Evolutionary conservation across 169 alveolate species (phyloP), one percentile per base, ranked within the genome.

Genomic region (Plasmodium sp.): DNA sequence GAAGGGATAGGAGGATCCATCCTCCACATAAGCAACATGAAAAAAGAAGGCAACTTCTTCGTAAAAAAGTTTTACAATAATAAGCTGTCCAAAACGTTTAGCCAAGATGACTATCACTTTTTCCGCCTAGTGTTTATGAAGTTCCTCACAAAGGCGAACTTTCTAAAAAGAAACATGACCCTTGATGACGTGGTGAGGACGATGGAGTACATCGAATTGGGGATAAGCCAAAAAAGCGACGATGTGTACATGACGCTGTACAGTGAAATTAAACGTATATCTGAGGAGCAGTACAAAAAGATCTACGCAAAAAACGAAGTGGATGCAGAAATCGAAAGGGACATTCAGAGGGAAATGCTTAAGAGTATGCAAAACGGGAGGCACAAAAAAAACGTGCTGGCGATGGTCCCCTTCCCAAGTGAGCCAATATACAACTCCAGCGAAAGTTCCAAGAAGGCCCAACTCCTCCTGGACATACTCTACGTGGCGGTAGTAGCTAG

Each of bases 101-200:
- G 45, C 36, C 51, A 79, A 31, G 81, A 81, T 12, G 94, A 90
- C 41, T 90, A 81, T 81, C 92, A 90, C 51, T 90, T 90, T 81
- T 90, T 90, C n/a, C 94, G 94, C 71, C 81, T 90, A 43, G 79
- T 90, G 27, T 90, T 90, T 90, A 16, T 90, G 74, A 90, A 90
- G 31, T 22, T 90, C 43, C 91, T 90, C 7, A 71, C 36, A 16
- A 41, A 80, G 51, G 2, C 77, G 9, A 16, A 67, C 16, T 79
- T 80, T 45, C 73, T 90, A 79, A 90, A 62, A 58, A 90, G 83
- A 71, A 14, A 80, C 74, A 36, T 62, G 34, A 33, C 54, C n/a
- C 22, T 90, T 72, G 92, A 45, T 41, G 81, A 62, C 4, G 56
- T 81, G n/a, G 83, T 80, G 4, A 81, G 62, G 45, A 80, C 45